Conservation (phyloP, 176 grass and related monocot genomes). For the Puccinellia tenuiflora region DNA sequence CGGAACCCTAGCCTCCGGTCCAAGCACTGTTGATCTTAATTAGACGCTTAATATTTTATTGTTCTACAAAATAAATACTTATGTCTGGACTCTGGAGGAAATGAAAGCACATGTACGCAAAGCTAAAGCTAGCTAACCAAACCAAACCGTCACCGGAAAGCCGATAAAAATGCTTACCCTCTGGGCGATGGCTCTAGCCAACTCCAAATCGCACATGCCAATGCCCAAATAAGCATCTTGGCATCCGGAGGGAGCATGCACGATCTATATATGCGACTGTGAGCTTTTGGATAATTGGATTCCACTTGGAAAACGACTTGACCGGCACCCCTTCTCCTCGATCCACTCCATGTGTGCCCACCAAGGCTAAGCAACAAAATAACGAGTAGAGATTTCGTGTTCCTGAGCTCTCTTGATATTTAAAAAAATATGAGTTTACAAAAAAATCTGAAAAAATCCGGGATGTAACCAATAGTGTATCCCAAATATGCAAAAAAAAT, state of each 20-base stretch:
- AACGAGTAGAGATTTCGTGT: too few relatives aligned
- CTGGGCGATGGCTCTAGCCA: background rate
- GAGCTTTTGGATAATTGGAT: slow-evolving; percentile 29
- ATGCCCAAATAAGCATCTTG: slow-evolving; percentile 18
- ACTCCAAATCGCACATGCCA: background rate
- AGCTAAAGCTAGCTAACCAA: background rate
- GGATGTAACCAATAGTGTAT: too few relatives aligned
- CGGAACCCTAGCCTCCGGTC: too few relatives aligned
- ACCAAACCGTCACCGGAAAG: background rate
- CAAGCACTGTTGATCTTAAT: background rate
- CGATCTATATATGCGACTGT: background rate
- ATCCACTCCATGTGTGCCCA: background rate
- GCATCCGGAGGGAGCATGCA: background rate
- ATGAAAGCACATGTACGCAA: background rate
- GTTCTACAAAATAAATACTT: too few relatives aligned
- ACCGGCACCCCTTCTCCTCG: background rate
- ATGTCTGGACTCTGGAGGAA: background rate
- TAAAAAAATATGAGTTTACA: too few relatives aligned
- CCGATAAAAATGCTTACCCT: background rate
- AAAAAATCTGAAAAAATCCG: too few relatives aligned
- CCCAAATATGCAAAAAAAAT: too few relatives aligned
- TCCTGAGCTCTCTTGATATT: too few relatives aligned
- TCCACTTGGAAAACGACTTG: slow-evolving; percentile 30
- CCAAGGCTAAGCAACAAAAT: too few relatives aligned
- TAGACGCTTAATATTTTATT: too few relatives aligned